A percentile compares a stretch with the other conserved stretches of the same genome.
Conservation (phyloP, 257 asterid genomes). For the Solanum lycopersicoides region DNA sequence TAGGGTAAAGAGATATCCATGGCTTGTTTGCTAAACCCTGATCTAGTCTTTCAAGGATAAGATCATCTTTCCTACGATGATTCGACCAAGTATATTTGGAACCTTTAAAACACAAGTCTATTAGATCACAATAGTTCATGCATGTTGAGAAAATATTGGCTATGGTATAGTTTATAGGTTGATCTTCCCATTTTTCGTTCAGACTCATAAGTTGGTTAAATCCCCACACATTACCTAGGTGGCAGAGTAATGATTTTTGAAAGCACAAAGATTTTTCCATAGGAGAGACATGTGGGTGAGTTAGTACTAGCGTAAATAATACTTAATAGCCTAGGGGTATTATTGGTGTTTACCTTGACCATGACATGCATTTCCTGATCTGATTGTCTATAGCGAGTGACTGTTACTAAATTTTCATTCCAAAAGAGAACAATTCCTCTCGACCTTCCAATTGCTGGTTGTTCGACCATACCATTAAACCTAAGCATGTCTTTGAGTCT, state of each 20-base stretch:
- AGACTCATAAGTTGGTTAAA: neutral
- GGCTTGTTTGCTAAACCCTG: neutral
- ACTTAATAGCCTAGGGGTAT: neutral
- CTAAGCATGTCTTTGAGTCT: neutral
- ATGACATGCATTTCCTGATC: neutral
- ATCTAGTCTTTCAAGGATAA: too few relatives aligned
- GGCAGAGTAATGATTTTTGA: too few relatives aligned
- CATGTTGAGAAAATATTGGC: neutral
- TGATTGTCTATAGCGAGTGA: neutral
- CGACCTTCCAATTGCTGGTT: neutral
- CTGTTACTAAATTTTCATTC: neutral
- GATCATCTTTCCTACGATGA: too few relatives aligned
- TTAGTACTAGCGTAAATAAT: neutral
- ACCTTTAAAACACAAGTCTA: neutral
- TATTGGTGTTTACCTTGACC: neutral
- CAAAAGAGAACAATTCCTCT: neutral
- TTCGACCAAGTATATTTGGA: neutral
- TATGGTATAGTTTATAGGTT: neutral
- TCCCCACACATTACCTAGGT: neutral
- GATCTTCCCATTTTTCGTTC: neutral
- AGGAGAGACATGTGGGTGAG: neutral
- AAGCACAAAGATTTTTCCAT: too few relatives aligned
- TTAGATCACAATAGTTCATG: neutral
- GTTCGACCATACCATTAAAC: neutral
- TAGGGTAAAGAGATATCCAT: neutral